Percentiles rank a stretch among this genome's conserved stretches.
phyloP scores from a whole-genome alignment of 768 basidiomycete genomes.

The Aureoboletus auriporus region DNA sequence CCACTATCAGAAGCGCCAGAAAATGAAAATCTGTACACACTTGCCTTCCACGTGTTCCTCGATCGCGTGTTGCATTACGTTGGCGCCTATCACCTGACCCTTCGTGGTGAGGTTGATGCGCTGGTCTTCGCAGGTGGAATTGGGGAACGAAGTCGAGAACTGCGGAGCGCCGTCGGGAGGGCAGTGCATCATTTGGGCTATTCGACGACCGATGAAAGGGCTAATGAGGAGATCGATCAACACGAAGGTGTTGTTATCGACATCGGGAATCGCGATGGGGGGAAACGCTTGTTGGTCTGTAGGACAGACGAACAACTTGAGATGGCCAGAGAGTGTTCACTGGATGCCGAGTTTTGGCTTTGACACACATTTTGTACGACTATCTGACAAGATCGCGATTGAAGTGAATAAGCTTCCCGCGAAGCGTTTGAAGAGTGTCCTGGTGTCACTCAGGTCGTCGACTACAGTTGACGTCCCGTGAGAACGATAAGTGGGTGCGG shows the following conservation, averaged over 20 bases:
- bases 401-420: too few species aligned
- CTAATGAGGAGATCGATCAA: conserved; percentile 40
- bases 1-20: conserved; percentile 13
- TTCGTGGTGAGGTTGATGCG: conserved; percentile 66
- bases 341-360: conserved; percentile 13
- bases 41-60: conserved; percentile 77
- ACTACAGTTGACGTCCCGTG: too few species aligned
- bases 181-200: conserved; percentile 62
- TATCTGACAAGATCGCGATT: too few species aligned
- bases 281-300: conserved; percentile 51
- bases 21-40: conserved; percentile 39
- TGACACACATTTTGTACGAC: neutral
- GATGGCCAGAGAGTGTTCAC: conserved; percentile 42
- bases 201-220: conserved; percentile 40
- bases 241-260: conserved; percentile 43
- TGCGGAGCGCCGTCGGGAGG: conserved; percentile 56
- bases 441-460: too few species aligned
- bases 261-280: conserved; percentile 32
- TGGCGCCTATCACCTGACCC: conserved; percentile 72
- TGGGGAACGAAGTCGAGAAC: conserved; percentile 65
- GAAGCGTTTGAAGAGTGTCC: too few species aligned
- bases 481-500: too few species aligned
- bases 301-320: conserved; percentile 62
- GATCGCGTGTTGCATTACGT: conserved; percentile 73
- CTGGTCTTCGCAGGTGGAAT: conserved; percentile 87